Evolutionary conservation across 2,329 filamentous ascomycete species (phyloP), one percentile per base, ranked within the genome.

Genomic region (Raffaelea arxii): DNA sequence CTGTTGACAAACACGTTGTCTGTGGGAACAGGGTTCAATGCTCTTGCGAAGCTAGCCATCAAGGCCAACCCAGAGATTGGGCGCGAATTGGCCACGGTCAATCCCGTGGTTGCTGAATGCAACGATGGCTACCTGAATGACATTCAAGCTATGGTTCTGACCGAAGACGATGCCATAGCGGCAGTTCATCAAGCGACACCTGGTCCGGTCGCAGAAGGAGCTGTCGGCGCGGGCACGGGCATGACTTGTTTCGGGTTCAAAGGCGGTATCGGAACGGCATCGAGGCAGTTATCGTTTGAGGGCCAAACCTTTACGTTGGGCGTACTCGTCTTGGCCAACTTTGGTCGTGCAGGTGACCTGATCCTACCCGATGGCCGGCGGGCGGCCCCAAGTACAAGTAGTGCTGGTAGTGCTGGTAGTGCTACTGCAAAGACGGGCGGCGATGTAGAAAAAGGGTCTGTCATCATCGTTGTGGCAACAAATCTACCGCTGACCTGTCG

Each of bases 111-210:
- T 16, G 47, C 44, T 24, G 65, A 71, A 25, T 71, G 74, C 40
- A 71, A 74, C 59, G 79, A 84, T 53, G 78, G 78, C 10, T 75
- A 68, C 51, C 56, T 84, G 25, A 81, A 75, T 55, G 75, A 83
- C 52, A 64, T 78, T 2, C 64, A 65, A 22, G 68, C 69, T 18
- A 78, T 82, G 46, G 67, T 6, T 9, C 32, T 36, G 32, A 36
- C 32, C 6, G 32, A 36, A n/a, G 14, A 9, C 7, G 32, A 36
- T 16, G 32, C 32, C 32, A n/a, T 16, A 6, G 16, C 7, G 7
- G 32, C 32, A n/a, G 19, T 36, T 16, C 32, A 6, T 18, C 14
- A 7, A 12, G 32, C 7, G 32, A 5, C 32, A 3, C 63, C 66
- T 9, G 74, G 69, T 2, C 61, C 65, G 1, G 78, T 84, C 1